Evolutionary conservation across 495 filamentous ascomycete genomes (phyloP), one percentile per base, ranked within the genome.

Genomic region (Hypomontagnella monticulosa): DNA sequence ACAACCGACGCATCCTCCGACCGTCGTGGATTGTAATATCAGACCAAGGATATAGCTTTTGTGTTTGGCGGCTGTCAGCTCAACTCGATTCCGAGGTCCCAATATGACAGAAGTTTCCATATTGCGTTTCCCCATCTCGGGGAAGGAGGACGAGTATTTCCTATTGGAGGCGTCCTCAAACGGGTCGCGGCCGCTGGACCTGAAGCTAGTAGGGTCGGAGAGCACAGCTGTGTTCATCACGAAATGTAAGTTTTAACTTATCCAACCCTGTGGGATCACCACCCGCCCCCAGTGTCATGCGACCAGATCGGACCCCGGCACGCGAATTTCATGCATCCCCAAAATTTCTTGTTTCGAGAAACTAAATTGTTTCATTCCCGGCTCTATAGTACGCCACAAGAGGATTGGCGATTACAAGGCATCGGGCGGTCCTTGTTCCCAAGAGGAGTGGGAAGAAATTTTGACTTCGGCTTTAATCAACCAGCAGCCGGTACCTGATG

Each of bases 361-460:
- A 40, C 62, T 68, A 57, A 63, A 53, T 34, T 27, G 30, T n/a
- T 52, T 36, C 36, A 33, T 61, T 61, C 37, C 41, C 57, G 23
- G 51, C n/a, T 62, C 46, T 57, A 53, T 52, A 74, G 71, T 74
- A 49, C 69, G 71, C 41, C 69, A 74, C 38, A 74, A 70, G 52
- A 74, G 67, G 49, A 53, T 60, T 15, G 40, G 27, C 34, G 71
- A 74, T 55, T 74, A 70, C 54, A 74, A 72, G 47, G 56, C 59
- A 11, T 18, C 63, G 50, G 75, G 64, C 47, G 69, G 67, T 41
- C 73, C 76, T 50, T 79, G 73, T 66, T 72, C 77, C 14, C 66
- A 71, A 20, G 69, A 74, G 8, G 80, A 83, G 52, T 83, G 81
- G 81, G 76, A 81, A 55, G 49, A 53, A 15, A 81, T 81, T 61